Evolutionary conservation across 2,329 filamentous ascomycete genomes (phyloP), one percentile per base, ranked within the genome.

Genomic region (Aureobasidium lini): DNA sequence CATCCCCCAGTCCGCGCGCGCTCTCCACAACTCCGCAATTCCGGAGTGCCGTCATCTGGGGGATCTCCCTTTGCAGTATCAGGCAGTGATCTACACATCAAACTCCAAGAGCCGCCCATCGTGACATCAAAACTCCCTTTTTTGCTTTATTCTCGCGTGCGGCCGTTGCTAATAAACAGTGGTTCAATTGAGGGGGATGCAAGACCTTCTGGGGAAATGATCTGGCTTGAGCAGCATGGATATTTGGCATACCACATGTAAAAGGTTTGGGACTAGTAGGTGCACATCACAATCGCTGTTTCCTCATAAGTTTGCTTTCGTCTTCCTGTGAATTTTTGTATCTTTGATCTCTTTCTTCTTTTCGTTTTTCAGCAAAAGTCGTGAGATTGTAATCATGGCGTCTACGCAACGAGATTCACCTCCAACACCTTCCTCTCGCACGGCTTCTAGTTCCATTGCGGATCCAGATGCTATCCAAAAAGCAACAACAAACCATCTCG

Each of bases 381-480:
- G 13, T 4, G 1, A 1, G 2, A 32, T 36, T 13, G 28, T 28
- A 48, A 31, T 32, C 13, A 28, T 29, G 42, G 13, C 42, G n/a
- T 29, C 42, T 9, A 46, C 16, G 8, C 23, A 11, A 7, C 44
- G 32, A 9, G 6, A 13, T 13, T 6, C 37, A 36, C 15, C 37
- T 40, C 15, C 37, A 6, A 6, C 37, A n/a, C 6, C 37, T 13
- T 15, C 49, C 2, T 42, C 37, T 9, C 16, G 34, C 34, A 50
- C 10, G 15, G 15, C 47, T n/a, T 53, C 49, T 15, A 16, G 42
- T 28, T 53, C 49, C 1, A 23, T 23, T 23, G 23, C 23, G 23
- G 49, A 53, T 11, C 49, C 49, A 7, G 53, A 57, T 15, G 43
- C 53, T 1, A 57, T 57, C 15, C 42, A 47, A 57, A 57, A 57